phyloP scores from a whole-genome alignment of 345 rosid genomes.

The Salix exigua region DNA sequence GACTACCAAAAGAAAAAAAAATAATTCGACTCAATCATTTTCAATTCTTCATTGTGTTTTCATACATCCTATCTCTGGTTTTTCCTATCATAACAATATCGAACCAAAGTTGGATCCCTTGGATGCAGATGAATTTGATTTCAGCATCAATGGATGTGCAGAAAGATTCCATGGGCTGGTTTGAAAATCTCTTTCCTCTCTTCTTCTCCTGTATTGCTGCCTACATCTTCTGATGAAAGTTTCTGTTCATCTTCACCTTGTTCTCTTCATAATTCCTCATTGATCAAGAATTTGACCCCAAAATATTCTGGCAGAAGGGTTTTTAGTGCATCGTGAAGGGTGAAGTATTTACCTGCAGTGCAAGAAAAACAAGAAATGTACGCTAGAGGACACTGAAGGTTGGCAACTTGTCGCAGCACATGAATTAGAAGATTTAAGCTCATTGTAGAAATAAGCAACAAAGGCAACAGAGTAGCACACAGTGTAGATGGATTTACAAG shows the following conservation, averaged over 20 bases:
- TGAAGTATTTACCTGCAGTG: conserved; percentile 63
- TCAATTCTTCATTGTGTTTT: background rate
- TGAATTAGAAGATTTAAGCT: background rate
- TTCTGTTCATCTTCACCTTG: conserved; percentile 31
- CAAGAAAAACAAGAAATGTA: background rate
- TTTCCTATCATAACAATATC: background rate
- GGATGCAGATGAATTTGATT: conserved; percentile 70
- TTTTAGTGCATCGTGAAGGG: conserved; percentile 57
- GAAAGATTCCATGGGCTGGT: conserved; percentile 12
- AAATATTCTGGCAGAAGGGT: conserved; percentile 55
- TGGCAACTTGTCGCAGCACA: background rate
- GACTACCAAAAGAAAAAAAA: no score
- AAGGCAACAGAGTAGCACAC: no score
- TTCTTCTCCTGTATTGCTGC: conserved; percentile 15
- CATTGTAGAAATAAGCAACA: background rate
- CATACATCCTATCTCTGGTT: background rate
- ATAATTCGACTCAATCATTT: no score
- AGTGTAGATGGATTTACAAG: background rate
- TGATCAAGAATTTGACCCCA: conserved; percentile 11
- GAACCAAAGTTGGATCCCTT: conserved; percentile 42
- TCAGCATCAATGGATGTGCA: conserved; percentile 23
- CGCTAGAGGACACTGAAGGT: background rate
- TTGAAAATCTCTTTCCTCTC: conserved; percentile 23
- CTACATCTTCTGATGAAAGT: conserved; percentile 23
- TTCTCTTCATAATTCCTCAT: conserved; percentile 17